A percentile compares a stretch with the other conserved stretches of the same genome.
phyloP scores from a whole-genome alignment of 1,139 yeast genomes.

The Cylindricascospora bacillispora region DNA sequence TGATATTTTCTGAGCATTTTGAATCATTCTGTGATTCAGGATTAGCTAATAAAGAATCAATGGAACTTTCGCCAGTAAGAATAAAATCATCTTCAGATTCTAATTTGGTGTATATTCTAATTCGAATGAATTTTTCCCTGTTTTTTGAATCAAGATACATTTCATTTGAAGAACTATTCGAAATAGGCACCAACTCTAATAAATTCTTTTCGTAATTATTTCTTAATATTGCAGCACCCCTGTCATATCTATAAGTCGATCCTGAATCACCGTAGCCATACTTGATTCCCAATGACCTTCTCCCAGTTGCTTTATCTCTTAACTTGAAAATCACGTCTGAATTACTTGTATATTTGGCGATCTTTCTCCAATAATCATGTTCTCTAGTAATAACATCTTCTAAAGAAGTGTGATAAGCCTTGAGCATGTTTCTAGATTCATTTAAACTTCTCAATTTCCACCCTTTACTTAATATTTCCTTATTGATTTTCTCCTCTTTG shows the following conservation, averaged over 20 bases:
- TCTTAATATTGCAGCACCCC: conserved; percentile 60
- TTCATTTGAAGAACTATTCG: conserved; percentile 4
- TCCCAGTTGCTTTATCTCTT: conserved; percentile 38
- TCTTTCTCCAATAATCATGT: conserved; percentile 57
- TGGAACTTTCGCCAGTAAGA: conserved; percentile 26
- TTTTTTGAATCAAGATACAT: conserved; percentile 14
- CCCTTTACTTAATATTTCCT: conserved; percentile 46
- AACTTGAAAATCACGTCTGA: conserved; percentile 67
- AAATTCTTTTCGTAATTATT: conserved; percentile 26
- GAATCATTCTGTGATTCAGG: conserved; percentile 7
- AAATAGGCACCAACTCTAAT: conserved; percentile 30
- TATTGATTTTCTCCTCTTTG: conserved; percentile 12
- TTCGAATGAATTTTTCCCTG: conserved; percentile 31
- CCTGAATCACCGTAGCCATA: conserved; percentile 92
- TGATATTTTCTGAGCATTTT: conserved; percentile 27
- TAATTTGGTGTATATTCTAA: conserved; percentile 40
- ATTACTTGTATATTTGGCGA: conserved; percentile 31
- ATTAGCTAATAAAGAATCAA: conserved; percentile 9
- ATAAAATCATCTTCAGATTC: conserved; percentile 42
- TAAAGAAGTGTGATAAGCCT: conserved; percentile 39
- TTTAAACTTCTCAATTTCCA: conserved; percentile 71
- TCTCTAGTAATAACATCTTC: conserved; percentile 48
- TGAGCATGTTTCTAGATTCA: conserved; percentile 41
- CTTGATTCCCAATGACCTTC: conserved; percentile 54
- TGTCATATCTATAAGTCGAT: conserved; percentile 51